Evolutionary conservation across 352 stramenopile species (phyloP).

Genomic region (Phytophthora niederhauseri): DNA sequence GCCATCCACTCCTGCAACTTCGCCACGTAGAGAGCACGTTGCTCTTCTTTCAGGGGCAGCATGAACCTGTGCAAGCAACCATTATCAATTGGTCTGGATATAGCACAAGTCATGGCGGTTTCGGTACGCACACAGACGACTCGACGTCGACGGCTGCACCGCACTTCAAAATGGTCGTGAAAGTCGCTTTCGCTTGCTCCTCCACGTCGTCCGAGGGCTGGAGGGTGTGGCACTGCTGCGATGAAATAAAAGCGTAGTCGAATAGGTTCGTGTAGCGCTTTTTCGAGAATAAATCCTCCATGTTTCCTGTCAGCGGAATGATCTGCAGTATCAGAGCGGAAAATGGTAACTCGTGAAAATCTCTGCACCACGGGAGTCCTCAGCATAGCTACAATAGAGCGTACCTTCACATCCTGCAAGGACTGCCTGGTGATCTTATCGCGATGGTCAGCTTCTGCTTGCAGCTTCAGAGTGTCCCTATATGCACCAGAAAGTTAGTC

Average conservation of each 20-base stretch:
- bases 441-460: constrained; percentile 42
- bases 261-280: constrained; percentile 69
- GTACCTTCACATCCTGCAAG: constrained; percentile 68
- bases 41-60: constrained; percentile 69
- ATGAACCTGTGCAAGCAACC: constrained; percentile 53
- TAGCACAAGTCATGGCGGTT: neutral
- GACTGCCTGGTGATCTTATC: constrained; percentile 53
- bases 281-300: constrained; percentile 67
- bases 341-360: neutral
- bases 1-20: constrained; percentile 71
- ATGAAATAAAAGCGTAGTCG: constrained; percentile 71
- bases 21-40: constrained; percentile 66
- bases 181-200: constrained; percentile 11
- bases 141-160: constrained; percentile 65
- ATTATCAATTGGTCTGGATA: neutral
- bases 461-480: constrained; percentile 37
- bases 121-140: constrained; percentile 63
- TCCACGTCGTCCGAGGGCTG: constrained; percentile 34
- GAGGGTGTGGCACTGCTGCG: constrained; percentile 62
- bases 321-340: constrained; percentile 41
- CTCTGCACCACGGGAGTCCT: neutral
- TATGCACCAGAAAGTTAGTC: neutral
- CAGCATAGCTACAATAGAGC: neutral
- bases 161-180: constrained; percentile 51
- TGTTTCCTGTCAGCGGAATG: constrained; percentile 61